Evolutionary conservation across 31 red algal species (phyloP), one percentile per base, ranked within the genome.

Genomic region (Asparagopsis taxiformis): DNA sequence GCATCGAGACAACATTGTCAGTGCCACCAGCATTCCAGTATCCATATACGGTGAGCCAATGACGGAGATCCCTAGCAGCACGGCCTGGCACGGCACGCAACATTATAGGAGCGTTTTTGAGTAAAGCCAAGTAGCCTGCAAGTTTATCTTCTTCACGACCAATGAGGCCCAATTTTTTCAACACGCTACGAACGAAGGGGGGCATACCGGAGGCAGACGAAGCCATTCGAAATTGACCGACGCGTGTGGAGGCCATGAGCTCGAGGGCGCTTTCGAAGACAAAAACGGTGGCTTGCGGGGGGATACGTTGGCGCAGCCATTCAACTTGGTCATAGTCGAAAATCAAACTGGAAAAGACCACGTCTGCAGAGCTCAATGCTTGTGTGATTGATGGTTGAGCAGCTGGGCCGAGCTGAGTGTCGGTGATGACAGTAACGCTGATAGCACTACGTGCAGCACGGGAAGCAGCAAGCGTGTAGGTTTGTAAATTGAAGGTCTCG

Each of bases 281-380:
- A 53, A 90, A 79, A 5, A 78, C 75, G 3, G 43, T 5, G 11
- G 59, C 61, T 2, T 36, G 19, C n/a, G 25, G 32, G 3, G 15
- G 34, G 6, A 90, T 41, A 3, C n/a, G 75, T 7, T 28, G 15
- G 28, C 28, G 39, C 39, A 90, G 76, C 85, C 85, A 90, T 59
- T 79, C 85, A 0, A 90, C 85, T 31, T 72, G 75, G 33, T 90
- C 85, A 74, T 72, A 90, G 41, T 90, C 85, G 30, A 90, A 90
- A 21, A 90, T 22, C 0, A 90, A 66, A n/a, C 64, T 72, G 28
- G 75, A 79, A 30, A 90, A 71, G 11, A 80, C 41, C 1, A 80
- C 75, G 28, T 90, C 85, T 4, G 85, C 59, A 33, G 34, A 24
- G 26, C 57, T 22, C 33, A 90, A 41, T 21, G 64, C 85, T 0